phyloP scores from a whole-genome alignment of 2,329 filamentous ascomycete genomes.

The Byssochlamys sp. region DNA sequence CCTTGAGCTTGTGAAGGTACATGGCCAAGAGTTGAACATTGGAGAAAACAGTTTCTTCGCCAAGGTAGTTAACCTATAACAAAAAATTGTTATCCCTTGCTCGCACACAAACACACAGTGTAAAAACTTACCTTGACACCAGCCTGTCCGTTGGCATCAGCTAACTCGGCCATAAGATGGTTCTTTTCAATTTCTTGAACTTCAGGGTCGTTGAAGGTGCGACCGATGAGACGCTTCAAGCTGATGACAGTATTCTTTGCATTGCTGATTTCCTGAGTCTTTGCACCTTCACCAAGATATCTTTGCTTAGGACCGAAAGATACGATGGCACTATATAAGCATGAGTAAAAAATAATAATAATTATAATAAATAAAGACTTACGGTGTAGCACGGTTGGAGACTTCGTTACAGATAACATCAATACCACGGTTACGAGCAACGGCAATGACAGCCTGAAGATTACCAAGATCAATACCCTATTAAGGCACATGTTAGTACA shows the following conservation, averaged over 20 bases:
- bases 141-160: conserved; percentile 87
- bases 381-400: conserved; percentile 95
- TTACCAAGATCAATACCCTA: too few relatives aligned
- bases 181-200: conserved; percentile 85
- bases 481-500: too few relatives aligned
- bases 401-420: too few relatives aligned
- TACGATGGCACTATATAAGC: conserved; percentile 5
- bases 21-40: conserved; percentile 87
- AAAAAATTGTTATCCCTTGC: too few relatives aligned
- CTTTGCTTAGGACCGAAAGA: conserved; percentile 67
- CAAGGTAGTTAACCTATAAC: conserved; percentile 80
- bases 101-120: too few relatives aligned
- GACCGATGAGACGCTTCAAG: conserved; percentile 85
- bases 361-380: conserved; percentile 42
- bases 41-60: conserved; percentile 89
- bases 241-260: conserved; percentile 80
- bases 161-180: conserved; percentile 73
- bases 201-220: conserved; percentile 80
- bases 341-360: conserved; percentile 5
- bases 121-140: conserved; percentile 92
- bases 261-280: conserved; percentile 98
- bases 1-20: conserved; percentile 90
- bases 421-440: too few relatives aligned
- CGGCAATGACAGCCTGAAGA: too few relatives aligned
- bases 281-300: conserved; percentile 88